Evolutionary conservation across 345 rosid genomes (phyloP), one percentile per base, ranked within the genome.

Genomic region (Garcia nutans): DNA sequence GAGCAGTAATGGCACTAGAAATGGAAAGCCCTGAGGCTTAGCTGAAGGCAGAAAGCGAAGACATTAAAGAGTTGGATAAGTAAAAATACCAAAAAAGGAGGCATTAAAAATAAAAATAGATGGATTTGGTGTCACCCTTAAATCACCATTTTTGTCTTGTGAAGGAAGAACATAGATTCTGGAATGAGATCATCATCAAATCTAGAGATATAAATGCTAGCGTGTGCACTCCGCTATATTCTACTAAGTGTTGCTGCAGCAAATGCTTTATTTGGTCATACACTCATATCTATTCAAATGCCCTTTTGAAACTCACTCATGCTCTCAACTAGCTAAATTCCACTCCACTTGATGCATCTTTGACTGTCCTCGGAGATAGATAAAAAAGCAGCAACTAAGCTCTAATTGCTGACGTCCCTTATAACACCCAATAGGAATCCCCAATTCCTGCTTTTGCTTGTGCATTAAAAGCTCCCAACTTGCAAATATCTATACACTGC

Each of bases 171-270:
- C 88, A 86, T 85, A 85, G 90, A 90, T 88, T 88, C 89, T 80
- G 81, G 82, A 73, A 82, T 78, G 88, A 85, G 86, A 84, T 89
- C 90, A 87, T 85, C 86, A 76, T 77, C 85, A 84, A 87, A 91
- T 91, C 92, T 83, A 82, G 50, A 71, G 84, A 82, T 79, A 86
- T 94, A 85, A 87, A 92, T 84, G 85, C 89, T 85, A 83, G 90
- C 93, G 91, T 87, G 94, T 87, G 85, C 88, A 78, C 70, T 68
- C 63, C 74, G 75, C 82, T 55, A 6, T 37, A 37, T 6, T 37
- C 41, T 71, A 77, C 68, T 76, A 68, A 76, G 59, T 44, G 74
- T 41, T 52, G 80, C 49, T 52, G 80, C 49, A 72, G 84, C 82
- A 82, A 90, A 84, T 84, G 90, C 87, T 81, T 82, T 74, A 71